phyloP scores from a whole-genome alignment of 139 green algal species.

The Chlamydomonas applanata region DNA sequence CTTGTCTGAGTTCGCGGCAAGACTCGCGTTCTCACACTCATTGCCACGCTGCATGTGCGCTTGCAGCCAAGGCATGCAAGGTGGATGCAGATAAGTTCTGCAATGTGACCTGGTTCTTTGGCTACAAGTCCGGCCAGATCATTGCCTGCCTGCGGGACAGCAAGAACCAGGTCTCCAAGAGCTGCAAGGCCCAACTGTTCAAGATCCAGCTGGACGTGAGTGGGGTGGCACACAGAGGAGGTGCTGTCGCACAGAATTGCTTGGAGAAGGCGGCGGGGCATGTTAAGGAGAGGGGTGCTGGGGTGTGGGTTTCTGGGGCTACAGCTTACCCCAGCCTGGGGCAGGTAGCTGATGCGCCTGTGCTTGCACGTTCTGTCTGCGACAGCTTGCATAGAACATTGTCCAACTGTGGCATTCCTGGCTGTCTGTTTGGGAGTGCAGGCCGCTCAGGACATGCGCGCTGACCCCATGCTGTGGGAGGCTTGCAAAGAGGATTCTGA shows the following conservation, averaged over 20 bases:
- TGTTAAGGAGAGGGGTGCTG: no score
- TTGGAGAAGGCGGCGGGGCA: no score
- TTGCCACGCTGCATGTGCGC: no score
- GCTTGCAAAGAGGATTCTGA: conserved; percentile 29
- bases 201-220: conserved; percentile 15
- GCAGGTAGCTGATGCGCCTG: no score
- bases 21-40: no score
- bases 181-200: conserved; percentile 27
- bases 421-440: background rate
- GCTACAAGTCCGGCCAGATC: conserved; percentile 32
- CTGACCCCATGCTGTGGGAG: conserved; percentile 30
- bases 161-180: conserved; percentile 22
- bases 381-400: no score
- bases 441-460: conserved; percentile 25
- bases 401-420: no score
- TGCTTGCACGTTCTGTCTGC: background rate
- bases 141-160: conserved; percentile 31
- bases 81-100: conserved; percentile 68
- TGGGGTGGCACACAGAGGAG: no score
- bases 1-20: no score
- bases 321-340: no score
- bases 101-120: conserved; percentile 51
- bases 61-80: conserved; percentile 67
- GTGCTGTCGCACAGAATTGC: no score
- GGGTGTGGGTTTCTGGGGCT: no score